Evolutionary conservation across 106 monocot genomes (phyloP).

Genomic region (Dendrobium officinale): DNA sequence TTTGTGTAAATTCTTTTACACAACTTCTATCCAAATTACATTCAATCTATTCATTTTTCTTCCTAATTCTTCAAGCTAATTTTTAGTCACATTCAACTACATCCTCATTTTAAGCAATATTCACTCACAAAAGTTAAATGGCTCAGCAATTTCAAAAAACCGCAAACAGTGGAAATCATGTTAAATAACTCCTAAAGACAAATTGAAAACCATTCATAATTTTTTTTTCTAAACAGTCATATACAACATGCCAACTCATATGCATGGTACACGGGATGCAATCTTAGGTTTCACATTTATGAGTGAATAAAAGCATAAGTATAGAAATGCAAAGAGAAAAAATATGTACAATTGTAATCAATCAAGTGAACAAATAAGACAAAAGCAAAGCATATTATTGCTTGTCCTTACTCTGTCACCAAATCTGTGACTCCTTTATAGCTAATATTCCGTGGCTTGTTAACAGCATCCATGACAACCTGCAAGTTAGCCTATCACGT

Average conservation of each 20-base stretch:
- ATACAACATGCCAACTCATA: neutral
- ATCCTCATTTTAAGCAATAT: too few species aligned
- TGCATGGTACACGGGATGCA: neutral
- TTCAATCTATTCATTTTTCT: too few species aligned
- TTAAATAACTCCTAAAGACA: neutral
- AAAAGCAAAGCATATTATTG: neutral
- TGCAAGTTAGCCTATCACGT: constrained; percentile 23
- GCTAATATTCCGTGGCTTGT: constrained; percentile 82
- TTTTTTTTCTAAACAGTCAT: neutral
- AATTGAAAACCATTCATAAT: neutral
- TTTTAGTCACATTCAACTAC: too few species aligned
- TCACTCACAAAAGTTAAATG: too few species aligned
- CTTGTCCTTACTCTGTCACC: constrained; percentile 86
- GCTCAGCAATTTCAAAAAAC: too few species aligned
- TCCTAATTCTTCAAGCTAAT: too few species aligned
- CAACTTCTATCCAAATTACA: too few species aligned
- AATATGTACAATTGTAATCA: neutral
- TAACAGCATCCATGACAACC: constrained; percentile 98
- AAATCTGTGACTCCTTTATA: constrained; percentile 90
- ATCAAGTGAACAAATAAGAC: neutral
- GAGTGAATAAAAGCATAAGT: neutral
- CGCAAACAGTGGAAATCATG: too few species aligned
- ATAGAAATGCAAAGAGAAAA: neutral
- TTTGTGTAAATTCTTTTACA: too few species aligned
- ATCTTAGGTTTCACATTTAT: neutral